A percentile compares a stretch with the other conserved stretches of the same genome.
Conservation (phyloP, 805 yeast genomes). For the Kregervanrija pseudodelftensis region DNA sequence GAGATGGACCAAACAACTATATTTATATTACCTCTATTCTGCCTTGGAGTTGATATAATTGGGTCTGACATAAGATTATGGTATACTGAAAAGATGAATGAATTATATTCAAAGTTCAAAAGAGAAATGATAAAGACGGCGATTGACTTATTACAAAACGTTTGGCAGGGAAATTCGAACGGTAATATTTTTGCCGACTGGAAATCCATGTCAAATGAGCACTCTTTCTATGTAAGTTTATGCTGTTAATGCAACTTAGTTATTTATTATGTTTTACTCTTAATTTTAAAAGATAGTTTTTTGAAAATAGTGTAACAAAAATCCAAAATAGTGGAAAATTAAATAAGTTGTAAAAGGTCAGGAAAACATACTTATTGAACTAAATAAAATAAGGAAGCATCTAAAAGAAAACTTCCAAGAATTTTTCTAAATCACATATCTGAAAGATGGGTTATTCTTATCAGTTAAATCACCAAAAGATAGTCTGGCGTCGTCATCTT, state of each 20-base stretch:
- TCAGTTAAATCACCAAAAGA: constrained; percentile 33
- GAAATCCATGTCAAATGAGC: constrained; percentile 1
- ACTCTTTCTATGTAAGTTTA: not conserved
- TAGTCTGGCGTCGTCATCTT: constrained; percentile 16
- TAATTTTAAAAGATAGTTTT: too few species aligned
- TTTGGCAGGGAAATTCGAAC: constrained; percentile 9
- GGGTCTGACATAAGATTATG: constrained; percentile 2
- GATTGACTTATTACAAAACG: constrained; percentile 2
- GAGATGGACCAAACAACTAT: not conserved
- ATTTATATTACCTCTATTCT: constrained; percentile 8
- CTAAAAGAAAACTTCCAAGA: too few species aligned
- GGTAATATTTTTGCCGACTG: constrained; percentile 11
- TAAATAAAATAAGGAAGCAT: too few species aligned
- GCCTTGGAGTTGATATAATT: constrained; percentile 12
- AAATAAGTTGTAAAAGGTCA: too few species aligned
- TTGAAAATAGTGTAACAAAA: too few species aligned
- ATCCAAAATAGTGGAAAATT: too few species aligned
- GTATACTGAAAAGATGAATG: constrained; percentile 2
- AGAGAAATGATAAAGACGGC: constrained; percentile 7
- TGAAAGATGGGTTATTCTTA: constrained; percentile 46
- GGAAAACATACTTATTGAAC: too few species aligned
- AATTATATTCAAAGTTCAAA: not conserved
- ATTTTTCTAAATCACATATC: constrained; percentile 26
- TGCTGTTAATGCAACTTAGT: not conserved
- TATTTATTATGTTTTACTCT: too few species aligned